A percentile compares a stretch with the other conserved stretches of the same genome.
These are phyloP conservation scores for Salvia splendens DNA, from an alignment of 257 asterid genomes.

Conservation along the genomic window DNA sequence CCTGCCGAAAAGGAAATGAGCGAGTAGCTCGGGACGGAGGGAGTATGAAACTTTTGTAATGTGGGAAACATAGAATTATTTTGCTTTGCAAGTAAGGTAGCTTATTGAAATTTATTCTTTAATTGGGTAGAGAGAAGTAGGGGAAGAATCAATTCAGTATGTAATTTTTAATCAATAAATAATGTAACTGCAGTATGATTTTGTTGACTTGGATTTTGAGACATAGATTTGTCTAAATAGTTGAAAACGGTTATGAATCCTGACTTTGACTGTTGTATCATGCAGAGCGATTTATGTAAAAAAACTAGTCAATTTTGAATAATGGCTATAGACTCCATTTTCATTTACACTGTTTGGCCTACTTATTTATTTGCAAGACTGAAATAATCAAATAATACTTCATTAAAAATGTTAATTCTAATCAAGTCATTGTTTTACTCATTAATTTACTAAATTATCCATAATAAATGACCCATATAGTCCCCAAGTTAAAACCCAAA, in stretches of 20 bases:
- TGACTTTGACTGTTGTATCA: background rate
- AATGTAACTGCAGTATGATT: background rate
- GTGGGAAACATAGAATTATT: background rate
- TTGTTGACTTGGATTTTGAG: constrained; percentile 24
- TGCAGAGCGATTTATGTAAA: background rate
- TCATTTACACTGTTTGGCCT: background rate
- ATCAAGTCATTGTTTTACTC: too few relatives aligned
- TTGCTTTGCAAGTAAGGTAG: constrained; percentile 37
- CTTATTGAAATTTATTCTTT: constrained; percentile 1
- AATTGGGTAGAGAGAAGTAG: constrained; percentile 19
- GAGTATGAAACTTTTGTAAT: background rate
- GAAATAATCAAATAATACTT: too few relatives aligned
- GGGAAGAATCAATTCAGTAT: constrained; percentile 29
- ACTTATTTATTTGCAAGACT: too few relatives aligned
- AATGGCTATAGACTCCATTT: background rate
- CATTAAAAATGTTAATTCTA: too few relatives aligned
- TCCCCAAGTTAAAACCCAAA: too few relatives aligned
- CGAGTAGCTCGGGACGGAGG: too few relatives aligned
- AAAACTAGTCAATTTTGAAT: background rate
- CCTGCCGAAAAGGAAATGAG: too few relatives aligned
- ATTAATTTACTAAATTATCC: too few relatives aligned
- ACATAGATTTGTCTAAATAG: constrained; percentile 4
- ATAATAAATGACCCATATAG: too few relatives aligned
- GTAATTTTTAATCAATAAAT: background rate
- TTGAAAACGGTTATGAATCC: background rate